Conservation (phyloP, 2,329 filamentous ascomycete genomes). For the Fusarium sp. region DNA sequence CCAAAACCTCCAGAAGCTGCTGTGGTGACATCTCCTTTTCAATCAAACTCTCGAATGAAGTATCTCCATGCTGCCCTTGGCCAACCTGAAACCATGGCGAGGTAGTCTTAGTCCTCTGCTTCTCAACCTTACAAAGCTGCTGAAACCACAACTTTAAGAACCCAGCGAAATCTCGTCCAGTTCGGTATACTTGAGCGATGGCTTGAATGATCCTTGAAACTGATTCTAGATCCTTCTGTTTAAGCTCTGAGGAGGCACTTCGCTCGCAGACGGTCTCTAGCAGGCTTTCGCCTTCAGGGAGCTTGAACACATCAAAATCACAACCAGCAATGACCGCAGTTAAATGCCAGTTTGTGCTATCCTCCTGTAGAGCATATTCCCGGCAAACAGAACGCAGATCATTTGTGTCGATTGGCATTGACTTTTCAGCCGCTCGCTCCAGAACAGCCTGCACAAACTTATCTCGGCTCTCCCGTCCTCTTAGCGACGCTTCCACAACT, state of each 20-base stretch:
- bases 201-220: slow-evolving; percentile 52
- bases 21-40: slow-evolving; percentile 56
- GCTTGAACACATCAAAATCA: slow-evolving; percentile 59
- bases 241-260: slow-evolving; percentile 38
- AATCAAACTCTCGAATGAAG: slow-evolving; percentile 43
- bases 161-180: slow-evolving; percentile 54
- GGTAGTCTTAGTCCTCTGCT: slow-evolving; percentile 36
- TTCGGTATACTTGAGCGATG: slow-evolving; percentile 56
- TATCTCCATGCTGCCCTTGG: slow-evolving; percentile 21
- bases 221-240: slow-evolving; percentile 29
- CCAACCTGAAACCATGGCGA: slow-evolving; percentile 49
- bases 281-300: slow-evolving; percentile 50
- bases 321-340: slow-evolving; percentile 54
- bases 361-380: slow-evolving; percentile 51
- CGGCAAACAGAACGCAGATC: slow-evolving; percentile 56
- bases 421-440: slow-evolving; percentile 42
- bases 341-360: slow-evolving; percentile 54
- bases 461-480: slow-evolving; percentile 37
- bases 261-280: slow-evolving; percentile 53
- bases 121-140: slow-evolving; percentile 51
- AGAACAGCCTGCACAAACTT: slow-evolving; percentile 46
- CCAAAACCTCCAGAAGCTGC: slow-evolving; percentile 55
- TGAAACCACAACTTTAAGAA: slow-evolving; percentile 60
- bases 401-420: slow-evolving; percentile 50
- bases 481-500: slow-evolving; percentile 43